A percentile compares a stretch with the other conserved stretches of the same genome.
phyloP scores from a whole-genome alignment of 2,329 filamentous ascomycete genomes.

The Sporothrix brasiliensis region DNA sequence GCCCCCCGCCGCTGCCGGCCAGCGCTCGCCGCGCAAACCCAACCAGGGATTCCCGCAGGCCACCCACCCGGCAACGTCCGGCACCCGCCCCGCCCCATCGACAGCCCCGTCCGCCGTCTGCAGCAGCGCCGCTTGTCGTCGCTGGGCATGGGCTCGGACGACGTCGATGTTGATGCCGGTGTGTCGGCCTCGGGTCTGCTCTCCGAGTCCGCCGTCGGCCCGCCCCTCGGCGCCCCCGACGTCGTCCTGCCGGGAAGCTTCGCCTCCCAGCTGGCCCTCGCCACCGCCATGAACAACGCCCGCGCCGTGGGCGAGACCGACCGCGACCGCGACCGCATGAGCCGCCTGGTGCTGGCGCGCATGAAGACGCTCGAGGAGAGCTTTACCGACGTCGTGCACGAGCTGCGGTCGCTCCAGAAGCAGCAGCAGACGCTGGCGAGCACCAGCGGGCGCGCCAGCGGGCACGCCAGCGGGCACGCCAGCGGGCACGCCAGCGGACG shows the following conservation, averaged over 20 bases:
- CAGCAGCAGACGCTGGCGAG: conserved; percentile 38
- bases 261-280: conserved; percentile 77
- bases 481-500: conserved; percentile 40
- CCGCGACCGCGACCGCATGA: conserved; percentile 68
- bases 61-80: conserved; percentile 39
- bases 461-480: conserved; percentile 43
- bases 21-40: conserved; percentile 54
- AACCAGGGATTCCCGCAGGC: conserved; percentile 40
- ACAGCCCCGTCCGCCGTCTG: conserved; percentile 49
- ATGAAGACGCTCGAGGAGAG: conserved; percentile 95
- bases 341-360: conserved; percentile 77
- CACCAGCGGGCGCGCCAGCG: conserved; percentile 57
- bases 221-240: conserved; percentile 44
- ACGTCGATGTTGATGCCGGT: conserved; percentile 22
- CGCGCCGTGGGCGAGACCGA: conserved; percentile 45
- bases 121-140: conserved; percentile 58
- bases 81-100: conserved; percentile 58
- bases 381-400: conserved; percentile 81
- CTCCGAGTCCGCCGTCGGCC: conserved; percentile 57
- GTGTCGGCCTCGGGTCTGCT: conserved; percentile 53
- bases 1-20: conserved; percentile 37
- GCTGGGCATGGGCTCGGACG: conserved; percentile 66
- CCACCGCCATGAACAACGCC: conserved; percentile 56
- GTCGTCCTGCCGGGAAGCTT: conserved; percentile 70
- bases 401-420: conserved; percentile 68